Evolutionary conservation across 768 basidiomycete genomes (phyloP).

Genomic region (Astraeus odoratus): DNA sequence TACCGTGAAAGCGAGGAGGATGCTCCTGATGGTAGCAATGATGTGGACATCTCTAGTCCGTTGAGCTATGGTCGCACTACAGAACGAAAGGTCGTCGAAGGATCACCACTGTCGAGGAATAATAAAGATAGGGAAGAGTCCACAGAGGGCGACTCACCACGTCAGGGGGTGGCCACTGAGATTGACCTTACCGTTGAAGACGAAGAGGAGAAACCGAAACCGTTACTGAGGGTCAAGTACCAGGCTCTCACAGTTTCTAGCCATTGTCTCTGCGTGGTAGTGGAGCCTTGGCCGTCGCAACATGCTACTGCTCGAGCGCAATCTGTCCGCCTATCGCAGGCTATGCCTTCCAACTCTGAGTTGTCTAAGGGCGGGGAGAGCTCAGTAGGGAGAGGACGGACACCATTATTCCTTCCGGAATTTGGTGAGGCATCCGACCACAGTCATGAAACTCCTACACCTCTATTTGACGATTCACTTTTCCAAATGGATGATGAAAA

Average conservation of each 20-base stretch:
- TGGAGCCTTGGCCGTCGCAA: slow-evolving; percentile 71
- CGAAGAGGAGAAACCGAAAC: slow-evolving; percentile 66
- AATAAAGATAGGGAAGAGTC: background rate
- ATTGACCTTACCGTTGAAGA: slow-evolving; percentile 44
- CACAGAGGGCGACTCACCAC: slow-evolving; percentile 1
- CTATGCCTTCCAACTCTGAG: slow-evolving; percentile 20
- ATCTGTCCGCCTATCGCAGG: slow-evolving; percentile 26
- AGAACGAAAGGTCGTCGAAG: background rate
- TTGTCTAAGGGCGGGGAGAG: slow-evolving; percentile 9
- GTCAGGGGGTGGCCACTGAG: slow-evolving; percentile 1
- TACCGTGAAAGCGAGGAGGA: slow-evolving; percentile 23
- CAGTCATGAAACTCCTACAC: slow-evolving; percentile 30
- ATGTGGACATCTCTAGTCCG: slow-evolving; percentile 14
- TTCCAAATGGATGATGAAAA: slow-evolving; percentile 27
- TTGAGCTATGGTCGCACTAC: background rate
- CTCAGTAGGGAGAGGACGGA: slow-evolving; percentile 35
- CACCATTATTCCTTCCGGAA: slow-evolving; percentile 75
- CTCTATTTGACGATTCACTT: slow-evolving; percentile 30
- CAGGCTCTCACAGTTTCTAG: slow-evolving; percentile 66
- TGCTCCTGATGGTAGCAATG: background rate
- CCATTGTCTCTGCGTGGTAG: slow-evolving; percentile 72
- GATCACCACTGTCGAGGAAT: background rate
- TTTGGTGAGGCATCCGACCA: slow-evolving; percentile 34
- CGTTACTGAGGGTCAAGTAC: slow-evolving; percentile 56
- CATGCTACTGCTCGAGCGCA: slow-evolving; percentile 29